These are phyloP conservation scores for Schoenoplectus triqueter DNA, from an alignment of 202 grass and related monocot species.

Conservation along the genomic window DNA sequence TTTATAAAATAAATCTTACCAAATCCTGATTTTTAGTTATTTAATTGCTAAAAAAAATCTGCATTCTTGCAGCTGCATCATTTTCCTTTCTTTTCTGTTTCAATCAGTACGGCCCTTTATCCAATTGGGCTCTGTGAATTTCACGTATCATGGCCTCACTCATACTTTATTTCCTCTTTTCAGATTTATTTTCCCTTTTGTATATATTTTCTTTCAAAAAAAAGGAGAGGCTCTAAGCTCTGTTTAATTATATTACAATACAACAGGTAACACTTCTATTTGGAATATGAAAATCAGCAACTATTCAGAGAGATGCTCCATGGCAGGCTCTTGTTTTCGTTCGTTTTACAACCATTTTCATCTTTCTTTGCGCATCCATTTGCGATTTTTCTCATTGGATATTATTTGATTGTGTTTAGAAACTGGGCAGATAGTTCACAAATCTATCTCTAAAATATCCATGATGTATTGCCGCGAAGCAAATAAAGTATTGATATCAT, in stretches of 20 bases:
- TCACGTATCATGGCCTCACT: not conserved
- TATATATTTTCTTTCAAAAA: not conserved
- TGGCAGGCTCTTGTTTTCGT: not conserved
- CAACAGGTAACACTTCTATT: not conserved
- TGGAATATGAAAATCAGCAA: not conserved
- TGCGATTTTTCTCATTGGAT: not conserved
- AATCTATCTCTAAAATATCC: not conserved
- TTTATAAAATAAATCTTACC: too few relatives aligned
- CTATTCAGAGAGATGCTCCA: not conserved
- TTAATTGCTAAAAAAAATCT: too few relatives aligned
- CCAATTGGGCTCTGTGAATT: not conserved
- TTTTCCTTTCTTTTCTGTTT: slow-evolving; percentile 14
- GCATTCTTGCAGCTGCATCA: not conserved
- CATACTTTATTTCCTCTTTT: not conserved
- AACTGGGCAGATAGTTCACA: not conserved
- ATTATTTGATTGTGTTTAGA: not conserved
- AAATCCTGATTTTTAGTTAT: too few relatives aligned
- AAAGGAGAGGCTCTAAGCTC: not conserved
- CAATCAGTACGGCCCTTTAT: slow-evolving; percentile 6
- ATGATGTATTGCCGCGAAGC: not conserved
- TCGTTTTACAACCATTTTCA: not conserved
- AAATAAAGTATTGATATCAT: not conserved
- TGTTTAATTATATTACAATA: not conserved
- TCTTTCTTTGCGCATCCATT: not conserved
- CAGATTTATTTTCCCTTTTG: not conserved